Evolutionary conservation across 2,329 filamentous ascomycete genomes (phyloP), one percentile per base, ranked within the genome.

Genomic region (Orbilia javanica): DNA sequence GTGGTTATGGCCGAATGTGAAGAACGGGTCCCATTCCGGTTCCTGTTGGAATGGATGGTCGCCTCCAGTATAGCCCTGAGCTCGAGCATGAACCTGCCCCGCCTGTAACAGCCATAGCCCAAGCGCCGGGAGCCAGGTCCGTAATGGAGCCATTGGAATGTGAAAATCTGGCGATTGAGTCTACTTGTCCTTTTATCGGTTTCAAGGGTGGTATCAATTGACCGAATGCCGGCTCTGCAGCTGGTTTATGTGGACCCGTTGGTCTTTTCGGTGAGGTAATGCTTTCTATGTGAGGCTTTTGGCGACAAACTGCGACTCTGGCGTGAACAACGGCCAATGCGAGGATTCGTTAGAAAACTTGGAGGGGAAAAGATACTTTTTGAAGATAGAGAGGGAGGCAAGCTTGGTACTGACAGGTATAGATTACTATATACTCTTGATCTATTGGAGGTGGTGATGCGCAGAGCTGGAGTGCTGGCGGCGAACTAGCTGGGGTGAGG

Each of bases 71-170:
- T 67, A 78, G 42, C 67, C 66, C 72, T 78, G 74, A 46, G 60
- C 74, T 55, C 74, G 74, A 25, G 74, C 74, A 48, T 78, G 62
- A 44, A 44, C 53, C 29, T 78, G 74, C 50, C 74, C 60, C 27
- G 62, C 62, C 57, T 78, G 74, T 46, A 72, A 46, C 60, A 78
- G 66, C 74, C 60, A 68, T 27, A 78, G 74, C 62, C 50, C 74
- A 31, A 78, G 67, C 66, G 67, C 74, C 62, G 67, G 67, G 67
- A 78, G 74, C 62, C 67, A 66, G 52, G 74, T 63, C 74, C 74
- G 66, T 44, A 78, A 20, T 63, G 53, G 29, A 67, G 67, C 74
- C 74, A 78, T 78, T 42, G 74, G 31, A 13, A 25, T 25, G 10
- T 50, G 36, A 46, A 55, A 42, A n/a, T 6, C 39, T 53, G 57